Base-by-base conservation (phyloP, 768 basidiomycete genomes). In the Cystofilobasidium ferigula region DNA sequence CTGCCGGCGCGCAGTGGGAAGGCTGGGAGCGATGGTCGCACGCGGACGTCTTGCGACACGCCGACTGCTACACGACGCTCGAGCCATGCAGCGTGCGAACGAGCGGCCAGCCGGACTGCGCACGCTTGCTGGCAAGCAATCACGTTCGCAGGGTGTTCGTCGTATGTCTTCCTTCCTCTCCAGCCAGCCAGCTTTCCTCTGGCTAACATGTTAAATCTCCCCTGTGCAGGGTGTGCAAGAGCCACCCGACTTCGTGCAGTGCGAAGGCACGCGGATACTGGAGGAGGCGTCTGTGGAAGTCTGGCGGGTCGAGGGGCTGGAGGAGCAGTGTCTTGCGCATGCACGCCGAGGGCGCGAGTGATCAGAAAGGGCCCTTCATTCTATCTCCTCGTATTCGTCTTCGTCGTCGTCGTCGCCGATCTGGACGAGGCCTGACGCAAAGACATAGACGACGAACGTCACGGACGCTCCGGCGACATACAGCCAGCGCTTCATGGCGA, bases 71-170 rank as follows among this genome's bases (percentile, higher is more conserved):
- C 73, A 94, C 93, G 0, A 98, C 95, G 0, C 82, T 99, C 80
- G 95, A 99, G 73, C 95, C 94, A 13, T 99, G 95, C 74, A 94
- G 91, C 6, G 76, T 88, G 38, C 80, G 95, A 66, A 86, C 89
- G 12, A 92, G 89, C 0, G 93, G 94, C 3, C 80, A 93, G 51
- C 76, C 84, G 0, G 85, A 92, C 1, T 98, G 95, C 74, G 85
- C 89, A 13, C 83, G 91, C 68, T 86, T 87, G 3, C 81, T 98
- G 59, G 82, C 95, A 38, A 79, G 79, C 20, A 85, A 87, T 5
- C 71, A 73, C 47, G 79, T 98, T 45, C 81, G 78, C 54, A 81
- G 86, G 26, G 93, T 94, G 70, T 85, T 86, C 72, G 86, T 98
- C 51, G 76, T 76, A 57, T 72, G 76, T 73, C 34, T 9, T 48